Base-by-base conservation (phyloP, 1,139 yeast genomes). In the Kurtzmaniella quercitrusa region DNA sequence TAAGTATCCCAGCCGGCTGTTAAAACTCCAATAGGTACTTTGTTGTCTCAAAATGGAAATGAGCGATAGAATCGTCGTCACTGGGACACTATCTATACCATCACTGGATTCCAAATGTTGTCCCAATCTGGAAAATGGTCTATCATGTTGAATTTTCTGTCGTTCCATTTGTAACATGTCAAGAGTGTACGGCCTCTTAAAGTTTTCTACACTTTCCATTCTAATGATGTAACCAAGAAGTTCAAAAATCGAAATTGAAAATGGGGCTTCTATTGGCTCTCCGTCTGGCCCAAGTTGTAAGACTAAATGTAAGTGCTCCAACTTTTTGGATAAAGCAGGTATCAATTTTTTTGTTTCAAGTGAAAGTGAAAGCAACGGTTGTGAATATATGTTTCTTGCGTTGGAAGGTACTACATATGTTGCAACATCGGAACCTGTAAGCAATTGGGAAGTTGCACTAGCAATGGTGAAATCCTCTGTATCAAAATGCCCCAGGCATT, bases 251-350 rank as follows among this genome's bases (percentile, higher is more conserved):
- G 84, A 72, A 0, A 81, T 54, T 23, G 75, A 74, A 44, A 74
- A 62, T 2, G 85, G 81, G 1, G 67, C 56, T 23, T 59, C 62
- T 16, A 63, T 47, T 10, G 63, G 41, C 41, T 66, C 67, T 10
- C 66, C 66, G 39, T 75, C 70, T 40, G 68, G 73, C 47, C 66
- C 63, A 54, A 68, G 65, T 58, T 81, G 89, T 19, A 83, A 56
- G 3, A 66, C 55, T 44, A 81, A 66, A 58, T 84, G 87, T 23
- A 83, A 53, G 3, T 69, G 52, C 55, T 81, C 85, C 41, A 84
- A 63, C 50, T 75, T 75, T 41, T 61, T 53, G 18, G 66, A 51
- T 10, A 63, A 57, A 11, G 52, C 51, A 19, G 71, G 70, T 38
- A 73, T 50, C 34, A 55, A 51, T 3, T 53, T 46, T 63, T 72